Conservation (phyloP, 208 protist species). For the Crithidia acanthocephali region DNA sequence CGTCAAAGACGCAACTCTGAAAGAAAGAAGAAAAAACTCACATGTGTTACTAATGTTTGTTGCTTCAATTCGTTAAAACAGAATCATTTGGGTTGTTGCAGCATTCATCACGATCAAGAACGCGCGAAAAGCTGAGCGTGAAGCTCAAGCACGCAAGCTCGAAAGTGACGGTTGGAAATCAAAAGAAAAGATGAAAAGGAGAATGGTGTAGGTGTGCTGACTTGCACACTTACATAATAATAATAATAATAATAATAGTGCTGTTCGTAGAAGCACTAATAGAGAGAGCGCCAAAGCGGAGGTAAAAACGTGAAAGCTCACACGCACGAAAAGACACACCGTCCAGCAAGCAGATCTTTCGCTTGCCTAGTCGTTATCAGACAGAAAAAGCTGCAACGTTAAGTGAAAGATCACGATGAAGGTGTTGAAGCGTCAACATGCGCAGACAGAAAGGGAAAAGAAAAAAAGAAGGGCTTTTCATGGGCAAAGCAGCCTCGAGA, state of each 20-base stretch:
- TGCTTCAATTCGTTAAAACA: too few species aligned
- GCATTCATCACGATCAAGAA: neutral
- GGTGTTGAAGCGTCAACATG: constrained; percentile 1
- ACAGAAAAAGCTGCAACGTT: neutral
- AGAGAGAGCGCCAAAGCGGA: neutral
- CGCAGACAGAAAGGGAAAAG: neutral
- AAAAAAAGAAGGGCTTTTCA: neutral
- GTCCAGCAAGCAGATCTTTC: neutral
- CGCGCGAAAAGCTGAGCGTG: neutral
- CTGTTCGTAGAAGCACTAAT: constrained; percentile 17
- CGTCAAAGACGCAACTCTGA: too few species aligned
- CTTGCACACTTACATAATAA: constrained; percentile 1
- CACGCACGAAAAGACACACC: neutral
- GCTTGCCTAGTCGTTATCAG: neutral
- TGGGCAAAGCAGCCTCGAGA: neutral
- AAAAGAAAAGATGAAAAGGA: constrained; percentile 3
- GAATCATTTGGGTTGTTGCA: too few species aligned
- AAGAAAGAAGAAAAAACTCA: too few species aligned
- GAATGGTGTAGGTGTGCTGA: too few species aligned
- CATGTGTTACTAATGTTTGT: too few species aligned
- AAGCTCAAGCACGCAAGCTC: neutral
- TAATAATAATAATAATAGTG: constrained; percentile 18
- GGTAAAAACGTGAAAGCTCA: neutral
- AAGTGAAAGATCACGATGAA: neutral
- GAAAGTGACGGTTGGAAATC: neutral